Conservation (phyloP, 768 basidiomycete species). For the Serendipita indica region DNA sequence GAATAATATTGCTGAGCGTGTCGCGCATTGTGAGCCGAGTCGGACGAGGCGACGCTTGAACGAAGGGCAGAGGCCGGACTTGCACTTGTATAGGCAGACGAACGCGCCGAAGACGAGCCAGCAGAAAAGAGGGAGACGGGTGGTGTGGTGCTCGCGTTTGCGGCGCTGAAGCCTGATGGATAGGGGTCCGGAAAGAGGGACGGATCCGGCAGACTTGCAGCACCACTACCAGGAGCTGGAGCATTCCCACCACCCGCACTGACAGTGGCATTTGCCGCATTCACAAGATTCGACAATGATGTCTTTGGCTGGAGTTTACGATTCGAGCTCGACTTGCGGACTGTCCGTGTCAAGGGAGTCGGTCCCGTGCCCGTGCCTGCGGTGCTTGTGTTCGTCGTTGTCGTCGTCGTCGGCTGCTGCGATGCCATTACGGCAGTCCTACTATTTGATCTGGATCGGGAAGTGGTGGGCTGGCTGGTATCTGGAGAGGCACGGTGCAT, state of each 20-base stretch:
- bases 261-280: neutral
- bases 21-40: conserved; percentile 42
- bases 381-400: neutral
- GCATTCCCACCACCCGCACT: neutral
- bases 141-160: conserved; percentile 25
- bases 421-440: too few relatives aligned
- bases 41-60: conserved; percentile 30
- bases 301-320: neutral
- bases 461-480: neutral
- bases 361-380: neutral
- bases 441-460: too few relatives aligned
- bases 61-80: conserved; percentile 22
- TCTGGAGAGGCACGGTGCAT: neutral
- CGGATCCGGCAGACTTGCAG: conserved; percentile 41
- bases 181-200: conserved; percentile 59
- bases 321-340: neutral
- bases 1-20: conserved; percentile 31
- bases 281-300: neutral
- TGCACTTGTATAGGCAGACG: conserved; percentile 62
- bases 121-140: conserved; percentile 51
- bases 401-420: neutral
- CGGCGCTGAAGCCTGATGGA: conserved; percentile 35
- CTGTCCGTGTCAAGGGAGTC: neutral
- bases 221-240: neutral
- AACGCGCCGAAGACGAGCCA: conserved; percentile 59